These are phyloP conservation scores for Fallopia convolvulus DNA, from an alignment of 148 eudicot genomes.

Conservation along the genomic window DNA sequence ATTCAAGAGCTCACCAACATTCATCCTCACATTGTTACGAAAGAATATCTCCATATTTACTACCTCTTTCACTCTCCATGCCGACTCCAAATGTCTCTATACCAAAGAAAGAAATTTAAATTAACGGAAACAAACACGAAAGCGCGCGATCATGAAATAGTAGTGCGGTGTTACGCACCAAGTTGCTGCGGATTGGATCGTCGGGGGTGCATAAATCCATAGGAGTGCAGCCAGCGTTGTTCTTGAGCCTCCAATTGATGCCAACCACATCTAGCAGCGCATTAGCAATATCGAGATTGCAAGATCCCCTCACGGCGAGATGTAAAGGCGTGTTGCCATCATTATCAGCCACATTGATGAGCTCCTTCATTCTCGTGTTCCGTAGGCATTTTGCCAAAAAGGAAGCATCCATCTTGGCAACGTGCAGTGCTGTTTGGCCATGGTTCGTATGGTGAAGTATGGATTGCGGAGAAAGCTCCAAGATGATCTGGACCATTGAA, in stretches of 20 bases:
- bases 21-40: not conserved
- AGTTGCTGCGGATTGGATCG: not conserved
- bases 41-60: not conserved
- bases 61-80: not conserved
- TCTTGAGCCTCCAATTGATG: not conserved
- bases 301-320: not conserved
- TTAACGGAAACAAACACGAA: too few species aligned
- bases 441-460: not conserved
- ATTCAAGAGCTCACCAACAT: too few species aligned
- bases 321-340: not conserved
- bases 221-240: not conserved
- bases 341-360: not conserved
- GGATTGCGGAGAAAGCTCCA: not conserved
- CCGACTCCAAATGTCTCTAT: not conserved
- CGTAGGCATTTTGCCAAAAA: not conserved
- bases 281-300: not conserved
- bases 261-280: not conserved
- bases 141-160: too few species aligned
- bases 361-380: not conserved
- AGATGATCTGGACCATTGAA: not conserved
- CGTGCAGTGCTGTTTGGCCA: not conserved
- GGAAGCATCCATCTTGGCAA: not conserved
- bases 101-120: not conserved
- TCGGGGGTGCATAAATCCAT: not conserved
- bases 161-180: too few species aligned